Base-by-base conservation (phyloP, 2,329 filamentous ascomycete genomes). In the Hymenoscyphus albidus region DNA sequence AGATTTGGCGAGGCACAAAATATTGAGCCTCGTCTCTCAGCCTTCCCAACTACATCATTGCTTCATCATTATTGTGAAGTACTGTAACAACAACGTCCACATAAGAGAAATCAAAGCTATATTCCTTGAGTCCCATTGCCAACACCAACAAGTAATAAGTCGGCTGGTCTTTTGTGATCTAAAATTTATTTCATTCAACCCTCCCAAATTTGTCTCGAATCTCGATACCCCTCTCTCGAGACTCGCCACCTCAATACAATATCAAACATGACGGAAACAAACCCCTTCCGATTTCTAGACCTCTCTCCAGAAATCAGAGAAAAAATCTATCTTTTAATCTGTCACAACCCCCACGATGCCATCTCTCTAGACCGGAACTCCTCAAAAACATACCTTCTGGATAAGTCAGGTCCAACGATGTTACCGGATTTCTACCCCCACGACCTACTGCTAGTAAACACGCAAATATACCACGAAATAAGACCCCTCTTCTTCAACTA, bases 261-360 rank as follows among this genome's bases (percentile, higher is more conserved):
- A n/a, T 32, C 40, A 51, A 44, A 22, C 51, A 51, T 12, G 10
- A 56, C 55, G 13, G 22, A 35, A 35, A 35, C 35, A 14, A 40
- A 67, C 62, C 59, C 62, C 9, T 71, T 73, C 51, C 68, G 57
- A 5, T 70, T 75, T 35, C 70, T 74, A 40, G 68, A 70, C 13
- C 69, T 75, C 6, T 71, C 73, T 9, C 67, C 70, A 3, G 72
- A 75, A 60, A 69, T 75, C 18, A 68, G 71, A 9, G 51, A 56
- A 27, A 70, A 70, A 54, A 72, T 75, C n/a, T 73, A 74, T 58
- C 64, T 65, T 38, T 31, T 66, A 3, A 48, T 67, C 39, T 55
- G 60, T 64, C 56, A 59, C 38, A 63, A 60, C 18, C 64, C 64
- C 16, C 18, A 63, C 16, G 32, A 59, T 18, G 44, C 57, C 59